These are phyloP conservation scores for Inonotus obliquus DNA, from an alignment of 1,284 basidiomycete genomes.

Conservation along the genomic window DNA sequence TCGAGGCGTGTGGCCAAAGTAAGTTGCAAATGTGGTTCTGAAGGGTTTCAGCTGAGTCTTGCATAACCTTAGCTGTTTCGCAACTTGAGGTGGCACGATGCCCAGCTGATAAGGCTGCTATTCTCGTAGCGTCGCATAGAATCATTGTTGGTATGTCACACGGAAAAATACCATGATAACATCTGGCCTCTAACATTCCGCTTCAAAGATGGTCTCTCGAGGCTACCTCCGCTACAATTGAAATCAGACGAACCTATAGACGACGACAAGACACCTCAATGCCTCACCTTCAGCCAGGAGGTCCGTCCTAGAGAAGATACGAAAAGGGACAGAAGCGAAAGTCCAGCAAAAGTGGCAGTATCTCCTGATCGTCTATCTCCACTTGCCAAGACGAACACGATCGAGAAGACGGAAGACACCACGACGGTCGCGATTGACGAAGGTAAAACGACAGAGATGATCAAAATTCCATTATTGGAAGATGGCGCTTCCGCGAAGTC, in stretches of 20 bases:
- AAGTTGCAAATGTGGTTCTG: slow-evolving; percentile 26
- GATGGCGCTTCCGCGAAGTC: slow-evolving; percentile 7
- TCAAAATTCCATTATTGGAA: slow-evolving; percentile 2
- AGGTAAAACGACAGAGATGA: slow-evolving; percentile 6
- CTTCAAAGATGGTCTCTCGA: slow-evolving; percentile 58
- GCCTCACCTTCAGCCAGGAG: slow-evolving; percentile 24
- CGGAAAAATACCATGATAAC: background rate
- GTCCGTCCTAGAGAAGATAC: slow-evolving; percentile 21
- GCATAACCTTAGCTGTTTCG: slow-evolving; percentile 50
- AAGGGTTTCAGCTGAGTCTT: slow-evolving; percentile 17
- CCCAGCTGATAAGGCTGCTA: slow-evolving; percentile 74
- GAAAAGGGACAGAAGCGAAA: slow-evolving; percentile 19
- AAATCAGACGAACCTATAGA: slow-evolving; percentile 51
- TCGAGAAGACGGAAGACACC: background rate
- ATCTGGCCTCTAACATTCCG: background rate
- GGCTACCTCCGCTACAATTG: slow-evolving; percentile 58
- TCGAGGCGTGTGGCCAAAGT: slow-evolving; percentile 77
- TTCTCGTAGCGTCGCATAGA: slow-evolving; percentile 81
- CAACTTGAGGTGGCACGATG: slow-evolving; percentile 58
- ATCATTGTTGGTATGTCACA: slow-evolving; percentile 63
- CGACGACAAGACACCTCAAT: slow-evolving; percentile 33
- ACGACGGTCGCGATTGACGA: background rate
- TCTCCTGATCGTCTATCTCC: slow-evolving; percentile 8
- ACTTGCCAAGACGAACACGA: background rate
- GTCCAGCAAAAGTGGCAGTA: slow-evolving; percentile 21